Base-by-base conservation (phyloP, 2,329 filamentous ascomycete species). In the Scolecobasidium constrictum region DNA sequence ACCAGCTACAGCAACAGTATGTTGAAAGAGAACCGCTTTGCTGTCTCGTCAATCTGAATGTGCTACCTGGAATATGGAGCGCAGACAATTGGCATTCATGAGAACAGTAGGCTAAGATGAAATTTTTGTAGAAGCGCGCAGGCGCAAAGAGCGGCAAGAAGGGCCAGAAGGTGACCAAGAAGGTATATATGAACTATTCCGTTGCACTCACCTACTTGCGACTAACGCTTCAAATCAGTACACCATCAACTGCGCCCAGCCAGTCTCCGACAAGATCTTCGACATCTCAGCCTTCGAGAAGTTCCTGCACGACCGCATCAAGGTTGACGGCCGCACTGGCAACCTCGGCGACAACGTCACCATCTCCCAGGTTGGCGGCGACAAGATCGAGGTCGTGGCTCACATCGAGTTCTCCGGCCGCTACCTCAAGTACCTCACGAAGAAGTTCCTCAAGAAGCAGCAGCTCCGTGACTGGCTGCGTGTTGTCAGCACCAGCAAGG, bases 391-490 rank as follows among this genome's bases (percentile, higher is more conserved):
- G 80, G 81, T 98, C 66, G 81, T 93, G 65, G 81, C 90, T 57
- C 88, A 96, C 79, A 94, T 88, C 67, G 86, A 94, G 64, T 93
- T 98, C 72, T 95, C 88, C 53, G 92, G 92, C 62, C 84, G 92
- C 66, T 98, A 98, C 79, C 78, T 98, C 70, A 98, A 98, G 85
- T 98, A 98, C 81, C 76, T 98, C 86, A 98, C 92, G 69, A 98
- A 98, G 86, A 98, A 98, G 81, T 98, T 94, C 83, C 83, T 98
- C 72, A 98, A 98, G 87, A 98, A 98, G 86, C 86, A 95, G 78
- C 90, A 96, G 81, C 86, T 98, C 67, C 86, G 92, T 75, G 92
- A 98, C 78, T 98, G 92, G 92, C 85, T 98, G 65, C 88, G 92
- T 62, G 90, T 98, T 60, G 92, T 98, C 64, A 93, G 87, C 58